Evolutionary conservation across 2,329 filamentous ascomycete species (phyloP).

Genomic region (Torrubiellomyces zombiae): DNA sequence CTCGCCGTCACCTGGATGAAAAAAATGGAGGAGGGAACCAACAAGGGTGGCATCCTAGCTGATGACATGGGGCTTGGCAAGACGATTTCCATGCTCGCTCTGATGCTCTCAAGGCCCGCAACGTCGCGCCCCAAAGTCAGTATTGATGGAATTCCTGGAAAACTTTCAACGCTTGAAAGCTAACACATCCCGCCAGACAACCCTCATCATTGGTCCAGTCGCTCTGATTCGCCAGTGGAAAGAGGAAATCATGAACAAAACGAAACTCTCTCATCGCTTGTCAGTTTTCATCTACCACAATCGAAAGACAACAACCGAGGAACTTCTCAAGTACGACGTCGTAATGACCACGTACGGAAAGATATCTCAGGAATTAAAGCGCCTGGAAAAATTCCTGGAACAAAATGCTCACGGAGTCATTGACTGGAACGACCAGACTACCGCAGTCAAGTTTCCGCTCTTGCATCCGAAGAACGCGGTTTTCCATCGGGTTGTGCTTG

Average conservation of each 20-base stretch:
- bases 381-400: conserved; percentile 35
- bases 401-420: conserved; percentile 24
- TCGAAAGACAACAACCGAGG: conserved; percentile 41
- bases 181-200: conserved; percentile 38
- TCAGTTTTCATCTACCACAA: conserved; percentile 56
- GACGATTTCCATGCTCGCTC: conserved; percentile 67
- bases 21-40: conserved; percentile 58
- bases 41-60: conserved; percentile 76
- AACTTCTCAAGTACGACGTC: conserved; percentile 54
- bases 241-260: conserved; percentile 56
- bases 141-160: too few relatives aligned
- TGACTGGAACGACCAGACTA: conserved; percentile 19
- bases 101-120: conserved; percentile 55
- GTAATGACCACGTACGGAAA: conserved; percentile 79
- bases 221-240: conserved; percentile 74
- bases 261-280: conserved; percentile 41
- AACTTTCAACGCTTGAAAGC: conserved; percentile 24
- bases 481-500: conserved; percentile 69
- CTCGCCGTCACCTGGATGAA: conserved; percentile 73
- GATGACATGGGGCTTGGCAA: conserved; percentile 93
- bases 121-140: conserved; percentile 20
- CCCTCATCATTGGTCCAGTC: conserved; percentile 68
- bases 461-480: conserved; percentile 41
- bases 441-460: conserved; percentile 31
- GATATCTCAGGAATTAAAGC: conserved; percentile 45